phyloP scores from a whole-genome alignment of 805 yeast genomes.

The Starmerella apicola region DNA sequence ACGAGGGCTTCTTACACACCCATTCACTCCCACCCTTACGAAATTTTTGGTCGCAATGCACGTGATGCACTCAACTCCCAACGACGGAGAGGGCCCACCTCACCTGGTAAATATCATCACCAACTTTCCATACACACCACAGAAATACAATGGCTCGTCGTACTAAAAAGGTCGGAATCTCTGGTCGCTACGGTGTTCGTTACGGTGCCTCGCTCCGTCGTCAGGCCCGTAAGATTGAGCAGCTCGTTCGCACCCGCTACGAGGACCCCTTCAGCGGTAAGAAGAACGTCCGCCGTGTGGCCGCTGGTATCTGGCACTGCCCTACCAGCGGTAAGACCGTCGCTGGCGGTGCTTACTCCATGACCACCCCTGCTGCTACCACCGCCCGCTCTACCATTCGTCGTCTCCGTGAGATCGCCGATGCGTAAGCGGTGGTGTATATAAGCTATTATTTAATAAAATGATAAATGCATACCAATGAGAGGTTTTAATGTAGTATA shows the following conservation, averaged over 20 bases:
- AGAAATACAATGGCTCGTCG: conserved; percentile 71
- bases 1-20: not conserved
- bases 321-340: conserved; percentile 87
- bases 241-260: conserved; percentile 97
- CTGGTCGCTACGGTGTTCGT: conserved; percentile 99
- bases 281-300: conserved; percentile 93
- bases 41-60: not conserved
- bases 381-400: conserved; percentile 99
- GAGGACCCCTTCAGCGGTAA: conserved; percentile 99
- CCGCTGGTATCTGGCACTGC: conserved; percentile 99
- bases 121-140: conserved; percentile 2
- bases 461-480: no score
- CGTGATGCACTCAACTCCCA: conserved; percentile 6
- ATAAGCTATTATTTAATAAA: no score
- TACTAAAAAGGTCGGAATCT: conserved; percentile 99
- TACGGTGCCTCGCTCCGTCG: conserved; percentile 99
- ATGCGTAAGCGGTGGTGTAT: conserved; percentile 52
- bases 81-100: not conserved
- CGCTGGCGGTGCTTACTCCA: conserved; percentile 99
- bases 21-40: not conserved
- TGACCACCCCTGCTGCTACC: conserved; percentile 97
- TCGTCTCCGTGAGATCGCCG: conserved; percentile 99
- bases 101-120: not conserved
- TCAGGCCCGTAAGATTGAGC: conserved; percentile 98
- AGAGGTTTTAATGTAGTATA: no score